Conservation (phyloP, 169 alveolate genomes). For the Plasmodium malariae region DNA sequence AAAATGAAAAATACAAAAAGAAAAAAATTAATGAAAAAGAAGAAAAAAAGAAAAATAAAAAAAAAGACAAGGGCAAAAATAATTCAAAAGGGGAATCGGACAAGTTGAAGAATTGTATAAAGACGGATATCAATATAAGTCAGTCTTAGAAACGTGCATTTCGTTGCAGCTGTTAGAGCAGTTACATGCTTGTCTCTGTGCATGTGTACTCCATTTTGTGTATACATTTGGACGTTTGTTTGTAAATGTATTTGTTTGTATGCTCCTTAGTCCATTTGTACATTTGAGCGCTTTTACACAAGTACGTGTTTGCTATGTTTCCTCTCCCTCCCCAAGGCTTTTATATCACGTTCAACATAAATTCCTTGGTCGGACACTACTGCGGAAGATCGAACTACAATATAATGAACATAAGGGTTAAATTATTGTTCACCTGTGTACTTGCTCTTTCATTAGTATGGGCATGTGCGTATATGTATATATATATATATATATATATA, state of each 20-base stretch:
- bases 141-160: slow-evolving; percentile 11
- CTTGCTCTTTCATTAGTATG: background rate
- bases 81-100: slow-evolving; percentile 7
- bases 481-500: slow-evolving; percentile 6
- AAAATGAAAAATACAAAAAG: slow-evolving; percentile 5
- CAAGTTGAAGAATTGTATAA: slow-evolving; percentile 6
- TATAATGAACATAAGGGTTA: slow-evolving; percentile 54
- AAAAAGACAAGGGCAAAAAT: slow-evolving; percentile 6
- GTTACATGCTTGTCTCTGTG: background rate
- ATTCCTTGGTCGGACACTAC: slow-evolving; percentile 48
- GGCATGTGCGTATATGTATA: background rate
- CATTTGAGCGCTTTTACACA: background rate
- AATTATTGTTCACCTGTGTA: background rate
- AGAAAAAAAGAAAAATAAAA: slow-evolving; percentile 47
- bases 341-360: slow-evolving; percentile 51
- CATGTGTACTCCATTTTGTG: background rate
- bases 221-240: background rate
- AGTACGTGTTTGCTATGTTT: background rate
- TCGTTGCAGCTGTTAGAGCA: background rate
- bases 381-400: slow-evolving; percentile 28
- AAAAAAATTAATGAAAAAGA: slow-evolving; percentile 14
- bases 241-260: background rate
- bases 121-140: slow-evolving; percentile 37
- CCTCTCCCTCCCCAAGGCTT: slow-evolving; percentile 12
- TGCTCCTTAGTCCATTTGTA: no score